Evolutionary conservation across 208 protist species (phyloP), one percentile per base, ranked within the genome.

Genomic region (Leptomonas seymouri): DNA sequence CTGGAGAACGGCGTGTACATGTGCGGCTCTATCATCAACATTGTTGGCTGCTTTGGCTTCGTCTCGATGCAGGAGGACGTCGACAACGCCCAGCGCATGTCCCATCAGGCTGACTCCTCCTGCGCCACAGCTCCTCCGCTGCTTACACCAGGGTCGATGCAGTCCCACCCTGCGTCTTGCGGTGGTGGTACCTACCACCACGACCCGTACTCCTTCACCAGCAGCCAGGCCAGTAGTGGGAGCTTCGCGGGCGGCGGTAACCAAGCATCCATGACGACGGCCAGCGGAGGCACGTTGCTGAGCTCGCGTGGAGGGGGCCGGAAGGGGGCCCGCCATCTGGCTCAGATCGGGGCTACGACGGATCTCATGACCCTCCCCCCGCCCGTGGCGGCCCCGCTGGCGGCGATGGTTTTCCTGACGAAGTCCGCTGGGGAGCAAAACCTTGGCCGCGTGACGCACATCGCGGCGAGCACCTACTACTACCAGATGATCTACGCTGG

Each of bases 351-450:
- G 25, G 23, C 48, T 1, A 16, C 56, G 25, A 50, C 54, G 15
- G 66, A 81, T 45, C 61, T 80, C 48, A 75, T 73, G 23, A 84
- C 80, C 11, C 59, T 87, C 30, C 85, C 90, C 20, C 86, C 86
- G 18, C 81, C 86, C 16, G 86, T 88, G 18, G 85, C 85, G 16
- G 90, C 86, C 23, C 90, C 90, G 49, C 76, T 95, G 15, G 87
- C 90, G 34, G 80, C 85, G 42, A 85, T 95, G 74, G 87, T 95
- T 51, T 95, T 85, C 65, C 74, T 95, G 20, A 95, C 90, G 7
- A 95, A 95, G 61, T 95, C 90, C 28, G 90, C 90, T 5, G 87
- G 90, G 0, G 90, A 95, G 71, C 90, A 95, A 67, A 93, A 93
- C 66, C 85, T 95, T 9, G 82, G 87, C 31, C 86, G 87, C 16